A percentile compares a stretch with the other conserved stretches of the same genome.
phyloP scores from a whole-genome alignment of 2,329 filamentous ascomycete species.

The Parastagonospora avenae region DNA sequence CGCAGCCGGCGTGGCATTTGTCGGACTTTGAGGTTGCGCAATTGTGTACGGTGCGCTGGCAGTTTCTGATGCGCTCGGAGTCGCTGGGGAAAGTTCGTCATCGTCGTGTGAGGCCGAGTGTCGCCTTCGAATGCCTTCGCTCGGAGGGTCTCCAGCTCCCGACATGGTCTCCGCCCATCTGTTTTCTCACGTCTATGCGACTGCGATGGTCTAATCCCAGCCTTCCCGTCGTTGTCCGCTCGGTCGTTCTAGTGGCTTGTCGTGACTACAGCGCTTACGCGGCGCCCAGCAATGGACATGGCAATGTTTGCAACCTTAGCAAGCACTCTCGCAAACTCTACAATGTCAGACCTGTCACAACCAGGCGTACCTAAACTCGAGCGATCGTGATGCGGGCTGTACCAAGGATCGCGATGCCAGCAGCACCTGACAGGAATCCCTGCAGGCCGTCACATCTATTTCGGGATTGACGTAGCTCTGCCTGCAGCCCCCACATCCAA shows the following conservation, averaged over 20 bases:
- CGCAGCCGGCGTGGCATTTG: slow-evolving; percentile 17
- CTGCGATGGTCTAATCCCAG: slow-evolving; percentile 7
- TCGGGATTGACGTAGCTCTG: slow-evolving; percentile 10
- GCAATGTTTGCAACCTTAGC: not conserved
- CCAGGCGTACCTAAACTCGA: not conserved
- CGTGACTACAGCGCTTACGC: slow-evolving; percentile 10
- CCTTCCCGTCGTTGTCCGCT: slow-evolving; percentile 1
- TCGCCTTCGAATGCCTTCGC: slow-evolving; percentile 35
- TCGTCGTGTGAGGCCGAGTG: slow-evolving; percentile 35
- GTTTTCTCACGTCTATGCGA: slow-evolving; percentile 10
- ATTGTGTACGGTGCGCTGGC: slow-evolving; percentile 22
- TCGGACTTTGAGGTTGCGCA: slow-evolving; percentile 8
- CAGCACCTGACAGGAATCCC: slow-evolving; percentile 5
- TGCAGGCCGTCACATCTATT: slow-evolving; percentile 9
- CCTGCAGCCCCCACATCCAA: not conserved
- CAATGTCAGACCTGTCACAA: not conserved
- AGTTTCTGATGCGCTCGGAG: slow-evolving; percentile 10
- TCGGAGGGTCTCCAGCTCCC: slow-evolving; percentile 30
- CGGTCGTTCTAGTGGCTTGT: slow-evolving; percentile 25
- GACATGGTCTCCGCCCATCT: slow-evolving; percentile 37
- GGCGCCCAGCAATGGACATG: slow-evolving; percentile 10
- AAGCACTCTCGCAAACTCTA: no score
- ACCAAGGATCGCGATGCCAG: not conserved
- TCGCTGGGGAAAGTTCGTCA: slow-evolving; percentile 18
- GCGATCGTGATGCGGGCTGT: slow-evolving; percentile 4